Base-by-base conservation (phyloP, 2,329 filamentous ascomycete species). In the Chrysoporthe deuterocubensis region DNA sequence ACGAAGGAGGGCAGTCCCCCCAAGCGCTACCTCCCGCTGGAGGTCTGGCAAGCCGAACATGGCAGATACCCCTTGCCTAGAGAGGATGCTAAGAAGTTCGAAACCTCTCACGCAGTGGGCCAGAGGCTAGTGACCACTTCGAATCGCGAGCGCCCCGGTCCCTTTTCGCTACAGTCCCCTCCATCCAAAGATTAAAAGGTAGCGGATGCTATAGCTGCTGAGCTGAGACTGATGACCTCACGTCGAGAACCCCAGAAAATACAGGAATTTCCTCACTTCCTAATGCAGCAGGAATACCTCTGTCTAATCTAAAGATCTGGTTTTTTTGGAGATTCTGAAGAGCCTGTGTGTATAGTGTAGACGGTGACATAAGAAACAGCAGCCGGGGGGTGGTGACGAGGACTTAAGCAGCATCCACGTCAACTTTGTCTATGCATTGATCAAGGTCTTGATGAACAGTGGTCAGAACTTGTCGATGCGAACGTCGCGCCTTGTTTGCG, bases 31-130 rank as follows among this genome's bases (percentile, higher is more conserved):
- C 7, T 40, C 34, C 34, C 44, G 3, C 26, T 50, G 6, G 26
- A 50, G 18, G 43, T 40, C 43, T 62, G 44, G 43, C 4, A 50
- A 32, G 59, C 59, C 32, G 37, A 16, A 18, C 59, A 62, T 50
- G 59, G 59, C 43, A 62, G 59, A 21, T 50, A 48, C 26, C 44
- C 59, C 16, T n/a, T 37, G 44, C 42, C 43, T 9, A 40, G 37
- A 32, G 26, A 62, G 43, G n/a, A n/a, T 18, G 26, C 59, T 9
- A 13, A 37, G 21, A 18, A n/a, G 8, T 62, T 48, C 11, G n/a
- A 2, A 11, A n/a, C 37, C 37, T 7, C 37, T 7, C 37, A 40
- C 37, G 4, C 37, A 40, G 37, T 40, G 9, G 4, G 9, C 37
- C 37, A 40, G 37, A 40, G 37, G 37, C 9, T 4, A 40, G 37